phyloP scores from a whole-genome alignment of 192 early-diverging fungal genomes.

The Gaertneriomyces semiglobifer region DNA sequence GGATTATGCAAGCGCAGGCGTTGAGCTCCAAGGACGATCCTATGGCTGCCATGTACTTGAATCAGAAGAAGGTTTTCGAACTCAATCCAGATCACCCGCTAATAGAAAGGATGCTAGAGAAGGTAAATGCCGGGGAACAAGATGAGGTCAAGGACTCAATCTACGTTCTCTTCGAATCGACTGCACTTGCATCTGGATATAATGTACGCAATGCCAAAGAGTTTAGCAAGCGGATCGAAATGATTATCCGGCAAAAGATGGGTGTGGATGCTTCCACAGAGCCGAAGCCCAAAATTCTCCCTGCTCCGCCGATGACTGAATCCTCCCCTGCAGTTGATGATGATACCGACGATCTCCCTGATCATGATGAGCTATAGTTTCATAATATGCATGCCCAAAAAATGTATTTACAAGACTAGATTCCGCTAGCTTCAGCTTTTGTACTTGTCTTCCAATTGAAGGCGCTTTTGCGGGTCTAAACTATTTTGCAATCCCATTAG shows the following conservation, averaged over 20 bases:
- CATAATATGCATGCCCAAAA: not conserved
- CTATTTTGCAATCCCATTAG: constrained; percentile 87
- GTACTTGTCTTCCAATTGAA: constrained; percentile 75
- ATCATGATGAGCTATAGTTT: constrained; percentile 3
- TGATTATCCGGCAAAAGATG: constrained; percentile 30
- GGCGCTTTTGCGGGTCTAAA: constrained; percentile 74
- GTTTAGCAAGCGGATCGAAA: constrained; percentile 43
- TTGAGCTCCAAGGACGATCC: constrained; percentile 36
- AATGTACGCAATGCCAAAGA: constrained; percentile 23
- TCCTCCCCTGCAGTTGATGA: not conserved
- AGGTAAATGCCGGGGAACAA: constrained; percentile 31
- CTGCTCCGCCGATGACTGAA: constrained; percentile 22
- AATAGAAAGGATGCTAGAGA: constrained; percentile 34
- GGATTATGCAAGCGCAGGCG: constrained; percentile 47
- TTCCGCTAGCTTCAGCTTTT: not conserved
- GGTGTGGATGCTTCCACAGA: constrained; percentile 31
- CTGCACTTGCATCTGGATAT: constrained; percentile 41
- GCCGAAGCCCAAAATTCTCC: constrained; percentile 36
- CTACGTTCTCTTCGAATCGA: constrained; percentile 42
- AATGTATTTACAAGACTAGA: constrained; percentile 1
- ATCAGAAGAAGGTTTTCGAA: constrained; percentile 42
- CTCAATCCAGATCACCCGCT: constrained; percentile 50
- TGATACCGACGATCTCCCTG: not conserved
- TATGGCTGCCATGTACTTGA: constrained; percentile 33
- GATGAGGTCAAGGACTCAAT: constrained; percentile 28